Evolutionary conservation across 352 stramenopile species (phyloP), one percentile per base, ranked within the genome.

Genomic region (Pythium grandisporangium): DNA sequence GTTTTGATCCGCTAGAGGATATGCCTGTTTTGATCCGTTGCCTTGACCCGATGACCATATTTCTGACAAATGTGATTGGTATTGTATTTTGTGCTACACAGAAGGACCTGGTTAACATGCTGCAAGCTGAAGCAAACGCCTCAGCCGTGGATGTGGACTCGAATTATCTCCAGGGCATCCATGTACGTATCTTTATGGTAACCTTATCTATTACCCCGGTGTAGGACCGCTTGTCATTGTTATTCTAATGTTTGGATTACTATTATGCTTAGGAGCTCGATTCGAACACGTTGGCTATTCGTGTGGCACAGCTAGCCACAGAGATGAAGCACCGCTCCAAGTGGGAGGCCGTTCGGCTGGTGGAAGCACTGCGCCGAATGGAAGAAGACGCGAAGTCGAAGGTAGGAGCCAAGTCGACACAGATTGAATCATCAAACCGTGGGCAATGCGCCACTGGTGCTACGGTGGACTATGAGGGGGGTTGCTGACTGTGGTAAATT

Each of bases 271-370:
- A 86, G 73, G 67, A 84, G 30, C 50, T 90, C 39, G 77, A 86
- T 39, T 49, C 72, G 16, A 78, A 82, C 35, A 61, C 67, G 32
- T 48, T 91, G n/a, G 66, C 71, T 7, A 77, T 91, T 37, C 77
- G 77, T 22, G 72, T 91, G 19, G 74, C 77, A 2, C 77, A 91
- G 43, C 45, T 91, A 17, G 68, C 74, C 41, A 88, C 74, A 4
- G 77, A 91, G 58, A 91, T 91, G 77, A 91, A 91, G 70, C 72
- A 91, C 58, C 77, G 77, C 16, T 81, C 77, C 14, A 87, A 91
- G 52, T 91, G 77, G 77, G 77, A 91, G 51, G 73, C 77, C 22
- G 70, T 85, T 33, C 70, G 74, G 32, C 44, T 91, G 29, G 41
- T 86, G 19, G 77, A 91, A 42, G 75, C 77, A 14, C 51, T 91